Evolutionary conservation across 1,139 yeast genomes (phyloP).

Genomic region (Starmera stellimalicola): DNA sequence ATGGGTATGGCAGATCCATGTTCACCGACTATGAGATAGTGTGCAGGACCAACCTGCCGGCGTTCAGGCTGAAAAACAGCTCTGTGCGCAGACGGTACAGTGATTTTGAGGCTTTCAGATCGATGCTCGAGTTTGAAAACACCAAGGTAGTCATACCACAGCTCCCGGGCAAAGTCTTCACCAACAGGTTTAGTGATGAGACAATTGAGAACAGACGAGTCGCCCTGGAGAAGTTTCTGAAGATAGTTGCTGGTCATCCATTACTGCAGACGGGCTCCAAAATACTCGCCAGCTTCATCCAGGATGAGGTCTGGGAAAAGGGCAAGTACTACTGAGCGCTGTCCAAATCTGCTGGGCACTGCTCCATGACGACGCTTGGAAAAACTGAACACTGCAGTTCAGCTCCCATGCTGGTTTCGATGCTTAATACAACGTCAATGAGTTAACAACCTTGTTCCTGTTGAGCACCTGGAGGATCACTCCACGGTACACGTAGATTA

Average conservation of each 20-base stretch:
- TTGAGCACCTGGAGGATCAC: constrained; percentile 48
- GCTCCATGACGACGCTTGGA: no score
- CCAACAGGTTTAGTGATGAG: constrained; percentile 70
- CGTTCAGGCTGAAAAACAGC: constrained; percentile 59
- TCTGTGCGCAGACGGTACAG: constrained; percentile 80
- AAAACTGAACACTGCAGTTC: no score
- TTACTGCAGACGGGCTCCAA: constrained; percentile 84
- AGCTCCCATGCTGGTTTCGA: neutral
- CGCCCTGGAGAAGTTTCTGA: constrained; percentile 75
- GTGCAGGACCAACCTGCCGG: constrained; percentile 82
- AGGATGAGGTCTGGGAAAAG: constrained; percentile 77
- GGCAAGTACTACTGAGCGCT: constrained; percentile 6
- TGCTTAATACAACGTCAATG: constrained; percentile 24
- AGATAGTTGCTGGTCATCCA: constrained; percentile 88
- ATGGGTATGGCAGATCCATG: constrained; percentile 56
- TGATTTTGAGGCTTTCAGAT: constrained; percentile 78
- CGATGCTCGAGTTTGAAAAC: constrained; percentile 64
- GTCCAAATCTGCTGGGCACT: no score
- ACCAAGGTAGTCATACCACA: constrained; percentile 76
- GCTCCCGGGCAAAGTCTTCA: constrained; percentile 72
- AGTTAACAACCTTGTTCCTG: constrained; percentile 28
- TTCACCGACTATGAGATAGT: constrained; percentile 89
- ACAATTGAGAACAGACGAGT: constrained; percentile 77
- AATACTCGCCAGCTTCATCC: constrained; percentile 75
- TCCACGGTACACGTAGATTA: constrained; percentile 34